Base-by-base conservation (phyloP, 139 green algal species). In the Chlamydomonas eustigma region DNA sequence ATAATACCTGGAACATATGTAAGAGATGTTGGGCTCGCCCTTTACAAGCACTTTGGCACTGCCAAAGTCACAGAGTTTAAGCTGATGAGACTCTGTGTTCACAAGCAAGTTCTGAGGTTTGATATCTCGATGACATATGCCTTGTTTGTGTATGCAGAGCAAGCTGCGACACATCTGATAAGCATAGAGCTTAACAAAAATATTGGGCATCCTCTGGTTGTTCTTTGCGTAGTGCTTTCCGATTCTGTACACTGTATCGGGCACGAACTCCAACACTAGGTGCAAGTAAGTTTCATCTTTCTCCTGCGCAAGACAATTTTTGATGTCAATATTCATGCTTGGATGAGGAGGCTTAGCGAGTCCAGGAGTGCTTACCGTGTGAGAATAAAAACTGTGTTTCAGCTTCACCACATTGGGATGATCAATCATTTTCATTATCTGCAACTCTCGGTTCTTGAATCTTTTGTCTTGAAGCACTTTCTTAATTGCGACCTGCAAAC, bases 361-460 rank as follows among this genome's bases (percentile, higher is more conserved):
- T n/a, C n/a, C n/a, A n/a, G n/a, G n/a, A n/a, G n/a, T n/a, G n/a
- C n/a, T 12, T 58, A 58, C 91, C 18, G 84, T 92, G 68, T 86
- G 82, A 32, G 83, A 94, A 82, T 97, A 98, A 84, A 98, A 99
- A 88, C 94, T 98, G 88, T 99, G 95, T 83, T 95, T 95, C 28
- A 99, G 89, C 71, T 87, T 78, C 4, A 99, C 94, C 35, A 99
- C 92, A 88, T 98, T 99, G 51, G 94, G 92, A 86, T 99, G 96
- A 50, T 92, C 82, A 78, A 99, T 84, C 76, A 97, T 89, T 74
- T 94, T 91, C 92, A 99, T 99, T 78, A 99, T 99, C 84, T 96
- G 89, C 86, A 99, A 88, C 91, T 99, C 96, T 3, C 96, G 79
- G 87, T 99, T 99, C 86, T 99, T 99, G 89, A 98, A 99, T 3